Evolutionary conservation across 306 rosid species (phyloP).

Genomic region (Adenanthera pavonina): DNA sequence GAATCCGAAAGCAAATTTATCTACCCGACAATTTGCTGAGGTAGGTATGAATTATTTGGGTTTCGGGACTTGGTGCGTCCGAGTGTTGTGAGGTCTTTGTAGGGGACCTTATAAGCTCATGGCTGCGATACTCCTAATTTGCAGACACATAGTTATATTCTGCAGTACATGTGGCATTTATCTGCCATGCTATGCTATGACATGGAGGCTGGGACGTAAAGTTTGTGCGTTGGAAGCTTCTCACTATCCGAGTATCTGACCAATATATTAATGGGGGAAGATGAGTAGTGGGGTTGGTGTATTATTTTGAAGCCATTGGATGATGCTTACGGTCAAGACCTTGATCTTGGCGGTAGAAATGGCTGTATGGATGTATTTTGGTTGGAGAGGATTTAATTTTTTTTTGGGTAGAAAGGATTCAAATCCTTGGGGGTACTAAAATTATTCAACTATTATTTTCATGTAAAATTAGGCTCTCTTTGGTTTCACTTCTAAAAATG

Average conservation of each 20-base stretch:
- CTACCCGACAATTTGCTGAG: background rate
- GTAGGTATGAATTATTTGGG: background rate
- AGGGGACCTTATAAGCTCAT: background rate
- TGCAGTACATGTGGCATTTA: background rate
- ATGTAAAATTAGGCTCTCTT: too few relatives aligned
- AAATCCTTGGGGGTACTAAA: too few relatives aligned
- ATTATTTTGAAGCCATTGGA: too few relatives aligned
- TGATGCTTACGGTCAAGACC: too few relatives aligned
- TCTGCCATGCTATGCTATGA: background rate
- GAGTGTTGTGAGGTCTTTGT: background rate
- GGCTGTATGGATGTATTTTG: too few relatives aligned
- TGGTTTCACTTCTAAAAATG: too few relatives aligned
- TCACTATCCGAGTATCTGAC: background rate
- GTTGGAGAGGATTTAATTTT: too few relatives aligned
- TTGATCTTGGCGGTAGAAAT: too few relatives aligned
- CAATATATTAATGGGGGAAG: background rate
- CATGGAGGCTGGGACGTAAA: background rate
- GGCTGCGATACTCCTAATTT: background rate
- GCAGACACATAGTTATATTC: background rate
- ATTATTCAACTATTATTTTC: background rate
- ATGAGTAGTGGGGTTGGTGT: background rate
- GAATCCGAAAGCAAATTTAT: background rate
- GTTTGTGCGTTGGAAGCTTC: background rate
- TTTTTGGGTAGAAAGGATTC: too few relatives aligned
- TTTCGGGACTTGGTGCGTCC: background rate